Evolutionary conservation across 2,329 filamentous ascomycete species (phyloP).

Genomic region (Aspergillus thermomutatus): DNA sequence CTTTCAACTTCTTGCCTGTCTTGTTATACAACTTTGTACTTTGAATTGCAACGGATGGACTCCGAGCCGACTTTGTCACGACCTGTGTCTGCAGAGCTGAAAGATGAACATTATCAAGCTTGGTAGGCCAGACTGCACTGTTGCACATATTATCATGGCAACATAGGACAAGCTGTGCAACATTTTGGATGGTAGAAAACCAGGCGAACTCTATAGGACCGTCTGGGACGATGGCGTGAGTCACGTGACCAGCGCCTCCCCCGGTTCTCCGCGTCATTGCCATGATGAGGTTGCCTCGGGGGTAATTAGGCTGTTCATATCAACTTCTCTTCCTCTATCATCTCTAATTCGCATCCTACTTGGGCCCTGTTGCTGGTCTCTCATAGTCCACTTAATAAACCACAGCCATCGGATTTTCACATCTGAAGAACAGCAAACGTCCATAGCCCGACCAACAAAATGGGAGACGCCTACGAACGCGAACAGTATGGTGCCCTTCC

Average conservation of each 20-base stretch:
- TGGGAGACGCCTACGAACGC: conserved; percentile 76
- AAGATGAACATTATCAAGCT: not conserved
- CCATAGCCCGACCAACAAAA: conserved; percentile 32
- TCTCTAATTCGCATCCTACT: not conserved
- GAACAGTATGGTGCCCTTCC: conserved; percentile 52
- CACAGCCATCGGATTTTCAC: not conserved
- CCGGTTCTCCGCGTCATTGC: not conserved
- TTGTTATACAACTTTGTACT: conserved; percentile 2
- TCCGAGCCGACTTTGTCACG: not conserved
- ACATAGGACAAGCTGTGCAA: not conserved
- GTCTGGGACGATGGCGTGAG: not conserved
- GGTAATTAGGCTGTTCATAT: not conserved
- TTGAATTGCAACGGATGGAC: not conserved
- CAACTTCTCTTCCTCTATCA: not conserved
- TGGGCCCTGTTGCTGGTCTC: not conserved
- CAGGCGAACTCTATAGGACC: no score
- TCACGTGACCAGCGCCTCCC: conserved; percentile 6
- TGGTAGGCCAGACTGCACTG: not conserved
- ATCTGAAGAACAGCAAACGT: not conserved
- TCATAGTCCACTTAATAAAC: not conserved
- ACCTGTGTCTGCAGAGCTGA: not conserved
- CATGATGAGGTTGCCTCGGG: not conserved
- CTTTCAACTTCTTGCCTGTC: conserved; percentile 6
- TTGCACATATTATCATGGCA: not conserved
- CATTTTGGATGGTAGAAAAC: not conserved